A percentile compares a stretch with the other conserved stretches of the same genome.
phyloP scores from a whole-genome alignment of 1,284 basidiomycete genomes.

The Microbotryomycetes sp. region DNA sequence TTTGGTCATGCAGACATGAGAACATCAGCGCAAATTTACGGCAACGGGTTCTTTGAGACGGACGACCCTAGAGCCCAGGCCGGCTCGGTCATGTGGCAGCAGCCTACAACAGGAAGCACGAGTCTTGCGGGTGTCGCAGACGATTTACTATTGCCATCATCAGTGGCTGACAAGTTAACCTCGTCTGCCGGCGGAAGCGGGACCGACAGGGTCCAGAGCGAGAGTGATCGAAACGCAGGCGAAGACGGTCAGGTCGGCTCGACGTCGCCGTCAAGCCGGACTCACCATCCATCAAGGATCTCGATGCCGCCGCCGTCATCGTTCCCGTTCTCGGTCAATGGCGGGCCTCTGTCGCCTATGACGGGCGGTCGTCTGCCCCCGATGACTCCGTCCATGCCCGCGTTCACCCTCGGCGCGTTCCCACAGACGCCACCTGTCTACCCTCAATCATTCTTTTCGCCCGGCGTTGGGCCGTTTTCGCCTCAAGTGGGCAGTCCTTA shows the following conservation, averaged over 20 bases:
- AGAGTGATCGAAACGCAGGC: neutral
- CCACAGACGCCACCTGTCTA: conserved; percentile 43
- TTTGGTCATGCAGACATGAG: neutral
- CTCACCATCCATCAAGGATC: conserved; percentile 27
- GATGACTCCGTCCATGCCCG: conserved; percentile 45
- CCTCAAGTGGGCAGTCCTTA: conserved; percentile 30
- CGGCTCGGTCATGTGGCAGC: neutral
- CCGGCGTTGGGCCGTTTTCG: conserved; percentile 35
- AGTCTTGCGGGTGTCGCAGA: neutral
- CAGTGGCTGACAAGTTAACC: neutral
- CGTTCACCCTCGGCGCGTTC: conserved; percentile 42
- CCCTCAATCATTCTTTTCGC: conserved; percentile 40
- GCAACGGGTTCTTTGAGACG: neutral
- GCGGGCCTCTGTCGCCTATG: conserved; percentile 17
- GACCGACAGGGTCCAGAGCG: neutral
- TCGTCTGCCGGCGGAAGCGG: neutral
- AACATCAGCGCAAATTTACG: neutral
- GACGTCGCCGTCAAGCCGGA: neutral
- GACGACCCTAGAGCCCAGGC: neutral
- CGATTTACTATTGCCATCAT: neutral
- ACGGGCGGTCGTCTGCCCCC: conserved; percentile 27
- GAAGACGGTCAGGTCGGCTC: neutral
- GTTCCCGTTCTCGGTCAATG: conserved; percentile 29
- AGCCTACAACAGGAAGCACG: neutral
- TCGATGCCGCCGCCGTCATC: conserved; percentile 27